A percentile compares a stretch with the other conserved stretches of the same genome.
phyloP scores from a whole-genome alignment of 345 rosid species.

The Orychophragmus violaceus region DNA sequence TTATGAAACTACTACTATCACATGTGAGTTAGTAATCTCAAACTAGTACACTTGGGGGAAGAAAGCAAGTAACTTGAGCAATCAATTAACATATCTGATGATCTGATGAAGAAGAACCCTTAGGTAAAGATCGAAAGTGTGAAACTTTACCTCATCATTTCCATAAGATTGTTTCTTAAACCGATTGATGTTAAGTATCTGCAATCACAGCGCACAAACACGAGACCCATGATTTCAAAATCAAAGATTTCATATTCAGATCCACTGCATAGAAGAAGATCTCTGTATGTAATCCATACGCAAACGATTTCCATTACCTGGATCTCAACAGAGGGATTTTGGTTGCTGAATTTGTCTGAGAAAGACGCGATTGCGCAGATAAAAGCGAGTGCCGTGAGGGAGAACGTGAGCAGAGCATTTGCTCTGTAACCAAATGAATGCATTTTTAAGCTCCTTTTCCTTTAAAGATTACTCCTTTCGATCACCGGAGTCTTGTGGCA shows the following conservation, averaged over 20 bases:
- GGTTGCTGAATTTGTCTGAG: constrained; percentile 76
- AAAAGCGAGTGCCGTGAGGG: constrained; percentile 71
- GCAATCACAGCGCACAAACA: constrained; percentile 20
- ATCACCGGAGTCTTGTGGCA: not conserved
- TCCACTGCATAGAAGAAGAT: not conserved
- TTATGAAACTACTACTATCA: not conserved
- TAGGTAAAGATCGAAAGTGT: not conserved
- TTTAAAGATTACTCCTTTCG: not conserved
- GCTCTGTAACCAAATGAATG: constrained; percentile 88
- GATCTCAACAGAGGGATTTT: constrained; percentile 71
- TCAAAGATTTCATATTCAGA: not conserved
- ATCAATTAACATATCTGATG: not conserved
- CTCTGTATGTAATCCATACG: not conserved
- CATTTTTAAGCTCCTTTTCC: constrained; percentile 36
- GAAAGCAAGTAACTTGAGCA: constrained; percentile 2
- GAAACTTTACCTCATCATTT: constrained; percentile 71
- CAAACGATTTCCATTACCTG: constrained; percentile 43
- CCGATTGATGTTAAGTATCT: constrained; percentile 89
- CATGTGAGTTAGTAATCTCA: not conserved
- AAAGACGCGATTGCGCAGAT: constrained; percentile 79
- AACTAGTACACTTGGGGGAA: not conserved
- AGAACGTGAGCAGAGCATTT: constrained; percentile 75
- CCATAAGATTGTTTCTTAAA: constrained; percentile 82
- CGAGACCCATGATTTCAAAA: not conserved
- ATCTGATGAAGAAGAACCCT: not conserved